Conservation (phyloP, 2,329 filamentous ascomycete species). For the Cytospora piceae region DNA sequence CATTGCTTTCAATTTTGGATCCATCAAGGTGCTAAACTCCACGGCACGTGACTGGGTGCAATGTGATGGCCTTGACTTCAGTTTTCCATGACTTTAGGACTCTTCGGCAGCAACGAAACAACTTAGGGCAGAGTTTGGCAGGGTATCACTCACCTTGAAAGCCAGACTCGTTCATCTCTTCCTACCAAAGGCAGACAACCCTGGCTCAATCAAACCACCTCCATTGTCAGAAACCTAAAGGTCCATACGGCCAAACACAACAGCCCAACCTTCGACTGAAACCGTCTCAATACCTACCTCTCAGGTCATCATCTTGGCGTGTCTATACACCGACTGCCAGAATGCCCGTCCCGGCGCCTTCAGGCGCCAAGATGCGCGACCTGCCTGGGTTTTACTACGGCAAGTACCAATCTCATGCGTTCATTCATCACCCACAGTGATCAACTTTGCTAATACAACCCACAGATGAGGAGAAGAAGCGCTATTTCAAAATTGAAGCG, state of each 20-base stretch:
- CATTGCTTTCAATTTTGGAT: not conserved
- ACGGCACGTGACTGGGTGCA: not conserved
- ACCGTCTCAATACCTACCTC: too few species aligned
- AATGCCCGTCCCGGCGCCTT: constrained; percentile 1
- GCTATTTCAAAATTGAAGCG: constrained; percentile 70
- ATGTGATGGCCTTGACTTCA: not conserved
- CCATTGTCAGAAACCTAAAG: too few species aligned
- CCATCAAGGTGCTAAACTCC: not conserved
- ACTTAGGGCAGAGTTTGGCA: not conserved
- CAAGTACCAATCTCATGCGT: not conserved
- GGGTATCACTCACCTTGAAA: not conserved
- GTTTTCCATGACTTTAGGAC: not conserved
- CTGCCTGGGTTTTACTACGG: constrained; percentile 32
- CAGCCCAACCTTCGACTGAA: too few species aligned
- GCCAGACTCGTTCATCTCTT: not conserved
- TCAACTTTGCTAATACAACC: not conserved
- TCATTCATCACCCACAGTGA: not conserved
- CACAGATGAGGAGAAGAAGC: constrained; percentile 60
- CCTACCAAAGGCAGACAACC: not conserved
- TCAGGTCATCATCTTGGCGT: not conserved
- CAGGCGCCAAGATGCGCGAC: constrained; percentile 15
- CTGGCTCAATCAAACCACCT: not conserved
- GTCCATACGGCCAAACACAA: not conserved
- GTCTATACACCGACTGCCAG: not conserved
- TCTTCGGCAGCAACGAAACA: not conserved